Conservation (phyloP, 345 rosid species). For the Eutrema yunnanense region DNA sequence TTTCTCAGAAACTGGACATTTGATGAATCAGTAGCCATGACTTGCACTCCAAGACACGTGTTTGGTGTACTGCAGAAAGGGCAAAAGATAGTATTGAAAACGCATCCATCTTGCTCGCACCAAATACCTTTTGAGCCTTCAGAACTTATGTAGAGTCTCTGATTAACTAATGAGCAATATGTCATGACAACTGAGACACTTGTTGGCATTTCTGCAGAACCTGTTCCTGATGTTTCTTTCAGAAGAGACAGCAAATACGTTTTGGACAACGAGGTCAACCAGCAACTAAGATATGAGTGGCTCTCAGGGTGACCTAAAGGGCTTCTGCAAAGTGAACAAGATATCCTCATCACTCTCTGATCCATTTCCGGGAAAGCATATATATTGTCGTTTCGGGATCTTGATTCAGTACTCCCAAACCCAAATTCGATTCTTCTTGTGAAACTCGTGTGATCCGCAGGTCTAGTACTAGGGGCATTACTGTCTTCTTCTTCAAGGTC, state of each 20-base stretch:
- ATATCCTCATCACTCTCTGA: slow-evolving; percentile 37
- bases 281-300: slow-evolving; percentile 41
- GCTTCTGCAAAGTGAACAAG: slow-evolving; percentile 63
- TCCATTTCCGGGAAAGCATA: slow-evolving; percentile 37
- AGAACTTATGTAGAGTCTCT: slow-evolving; percentile 32
- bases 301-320: slow-evolving; percentile 62
- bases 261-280: slow-evolving; percentile 51
- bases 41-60: slow-evolving; percentile 70
- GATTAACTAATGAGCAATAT: slow-evolving; percentile 55
- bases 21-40: slow-evolving; percentile 77
- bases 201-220: slow-evolving; percentile 27
- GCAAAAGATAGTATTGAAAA: slow-evolving; percentile 63
- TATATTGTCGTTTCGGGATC: slow-evolving; percentile 23
- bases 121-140: slow-evolving; percentile 45
- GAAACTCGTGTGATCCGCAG: slow-evolving; percentile 18
- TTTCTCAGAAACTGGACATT: slow-evolving; percentile 69
- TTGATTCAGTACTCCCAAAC: slow-evolving; percentile 30
- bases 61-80: slow-evolving; percentile 63
- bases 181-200: slow-evolving; percentile 51
- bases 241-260: slow-evolving; percentile 47
- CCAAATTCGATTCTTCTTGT: slow-evolving; percentile 52
- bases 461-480: slow-evolving; percentile 15
- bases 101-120: slow-evolving; percentile 90
- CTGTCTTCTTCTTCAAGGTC: slow-evolving; percentile 32
- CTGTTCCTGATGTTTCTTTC: slow-evolving; percentile 31